Percentiles rank a stretch among this genome's conserved stretches.
These are phyloP conservation scores for Tetrapisispora namnaoensis DNA, from an alignment of 805 yeast genomes.

Conservation along the genomic window DNA sequence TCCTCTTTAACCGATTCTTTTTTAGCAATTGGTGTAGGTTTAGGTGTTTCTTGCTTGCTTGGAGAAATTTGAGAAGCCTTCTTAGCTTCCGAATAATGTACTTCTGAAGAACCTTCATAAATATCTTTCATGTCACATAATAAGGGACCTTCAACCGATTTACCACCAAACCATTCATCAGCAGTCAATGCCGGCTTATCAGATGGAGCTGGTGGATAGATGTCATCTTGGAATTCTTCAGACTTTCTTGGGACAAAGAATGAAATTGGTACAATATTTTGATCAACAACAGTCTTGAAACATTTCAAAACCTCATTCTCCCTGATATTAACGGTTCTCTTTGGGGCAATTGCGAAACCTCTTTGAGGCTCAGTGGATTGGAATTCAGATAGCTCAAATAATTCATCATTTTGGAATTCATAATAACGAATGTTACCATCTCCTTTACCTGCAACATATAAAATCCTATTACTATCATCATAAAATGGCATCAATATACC, in stretches of 20 bases:
- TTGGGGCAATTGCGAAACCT: slow-evolving; percentile 88
- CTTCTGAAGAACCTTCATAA: slow-evolving; percentile 51
- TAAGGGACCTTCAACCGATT: slow-evolving; percentile 73
- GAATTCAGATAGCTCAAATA: slow-evolving; percentile 79
- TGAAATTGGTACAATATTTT: slow-evolving; percentile 78
- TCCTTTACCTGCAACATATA: slow-evolving; percentile 93
- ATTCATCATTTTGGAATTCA: slow-evolving; percentile 78
- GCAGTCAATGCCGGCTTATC: slow-evolving; percentile 68
- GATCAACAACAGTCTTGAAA: slow-evolving; percentile 83
- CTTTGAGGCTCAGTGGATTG: slow-evolving; percentile 89
- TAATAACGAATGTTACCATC: slow-evolving; percentile 94
- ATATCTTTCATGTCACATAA: slow-evolving; percentile 65
- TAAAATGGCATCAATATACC: slow-evolving; percentile 90
- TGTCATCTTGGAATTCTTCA: slow-evolving; percentile 85
- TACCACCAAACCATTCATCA: slow-evolving; percentile 71
- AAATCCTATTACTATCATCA: slow-evolving; percentile 69
- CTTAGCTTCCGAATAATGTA: slow-evolving; percentile 10
- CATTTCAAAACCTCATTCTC: slow-evolving; percentile 79
- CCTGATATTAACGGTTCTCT: slow-evolving; percentile 62
- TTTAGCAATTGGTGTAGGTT: slow-evolving; percentile 6
- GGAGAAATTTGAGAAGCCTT: slow-evolving; percentile 7
- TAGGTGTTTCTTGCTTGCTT: slow-evolving; percentile 8
- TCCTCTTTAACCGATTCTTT: slow-evolving; percentile 7
- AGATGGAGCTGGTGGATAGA: slow-evolving; percentile 86
- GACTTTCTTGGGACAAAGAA: slow-evolving; percentile 91